Evolutionary conservation across 257 asterid genomes (phyloP).

Genomic region (Prunella vulgaris): DNA sequence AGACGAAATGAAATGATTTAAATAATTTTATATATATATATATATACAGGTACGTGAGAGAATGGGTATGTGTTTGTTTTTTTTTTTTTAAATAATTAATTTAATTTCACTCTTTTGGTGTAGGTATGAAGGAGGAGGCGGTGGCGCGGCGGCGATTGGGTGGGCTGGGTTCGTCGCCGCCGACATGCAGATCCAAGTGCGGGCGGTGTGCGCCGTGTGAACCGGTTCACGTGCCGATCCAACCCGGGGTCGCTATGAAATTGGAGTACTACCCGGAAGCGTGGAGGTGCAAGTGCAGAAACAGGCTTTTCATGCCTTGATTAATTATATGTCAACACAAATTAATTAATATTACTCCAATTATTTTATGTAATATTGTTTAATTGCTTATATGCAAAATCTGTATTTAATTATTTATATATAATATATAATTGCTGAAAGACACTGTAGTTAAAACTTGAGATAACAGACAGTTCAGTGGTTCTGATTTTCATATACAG

Average conservation of each 20-base stretch:
- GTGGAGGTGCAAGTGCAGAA: conserved; percentile 84
- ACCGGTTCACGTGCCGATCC: conserved; percentile 69
- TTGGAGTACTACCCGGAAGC: conserved; percentile 87
- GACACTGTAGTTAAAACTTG: conserved; percentile 14
- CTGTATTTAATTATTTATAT: conserved; percentile 10
- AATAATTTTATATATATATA: too few species aligned
- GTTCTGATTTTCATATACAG: conserved; percentile 15
- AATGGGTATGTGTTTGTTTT: too few species aligned
- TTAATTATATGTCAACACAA: neutral
- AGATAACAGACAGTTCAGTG: conserved; percentile 19
- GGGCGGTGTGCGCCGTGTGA: conserved; percentile 62
- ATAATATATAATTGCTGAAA: neutral
- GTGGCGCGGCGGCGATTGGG: conserved; percentile 35
- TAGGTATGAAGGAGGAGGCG: conserved; percentile 30
- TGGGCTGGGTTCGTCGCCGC: conserved; percentile 78
- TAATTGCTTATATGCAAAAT: too few species aligned
- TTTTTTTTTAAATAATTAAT: too few species aligned
- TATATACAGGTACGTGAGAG: too few species aligned
- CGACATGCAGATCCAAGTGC: conserved; percentile 78
- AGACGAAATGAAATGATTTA: too few species aligned
- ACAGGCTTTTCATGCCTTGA: conserved; percentile 65
- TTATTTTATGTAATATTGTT: too few species aligned
- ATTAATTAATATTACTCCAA: too few species aligned
- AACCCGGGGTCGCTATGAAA: conserved; percentile 55
- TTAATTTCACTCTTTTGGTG: neutral